These are phyloP conservation scores for Lavandula angustifolia DNA, from an alignment of 257 asterid genomes.

Conservation along the genomic window DNA sequence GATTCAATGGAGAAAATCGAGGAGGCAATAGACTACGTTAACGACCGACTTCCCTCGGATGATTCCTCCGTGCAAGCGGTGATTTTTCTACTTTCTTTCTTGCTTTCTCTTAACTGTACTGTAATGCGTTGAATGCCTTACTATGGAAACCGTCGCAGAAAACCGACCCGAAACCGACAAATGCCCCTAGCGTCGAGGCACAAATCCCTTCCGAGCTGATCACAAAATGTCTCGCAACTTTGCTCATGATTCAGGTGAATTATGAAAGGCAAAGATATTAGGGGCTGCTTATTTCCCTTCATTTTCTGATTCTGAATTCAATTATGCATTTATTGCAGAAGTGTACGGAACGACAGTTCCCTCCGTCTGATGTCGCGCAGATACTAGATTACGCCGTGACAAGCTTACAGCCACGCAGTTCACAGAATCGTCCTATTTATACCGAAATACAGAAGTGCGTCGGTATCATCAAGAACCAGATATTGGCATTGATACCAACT, in stretches of 20 bases:
- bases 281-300: no score
- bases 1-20: slow-evolving; percentile 58
- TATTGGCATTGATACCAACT: slow-evolving; percentile 75
- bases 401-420: slow-evolving; percentile 66
- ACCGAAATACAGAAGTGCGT: slow-evolving; percentile 81
- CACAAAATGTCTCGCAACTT: slow-evolving; percentile 69
- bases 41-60: slow-evolving; percentile 42
- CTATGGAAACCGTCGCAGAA: slow-evolving; percentile 42
- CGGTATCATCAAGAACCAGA: slow-evolving; percentile 87
- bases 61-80: slow-evolving; percentile 43
- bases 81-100: slow-evolving; percentile 21
- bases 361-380: slow-evolving; percentile 80
- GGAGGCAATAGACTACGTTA: slow-evolving; percentile 58
- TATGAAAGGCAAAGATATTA: background rate
- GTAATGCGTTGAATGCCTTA: background rate
- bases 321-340: slow-evolving; percentile 47
- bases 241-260: slow-evolving; percentile 72
- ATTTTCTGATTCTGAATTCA: no score
- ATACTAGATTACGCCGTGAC: slow-evolving; percentile 75
- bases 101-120: background rate
- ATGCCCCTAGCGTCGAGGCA: slow-evolving; percentile 42
- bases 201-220: slow-evolving; percentile 71
- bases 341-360: slow-evolving; percentile 78
- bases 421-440: slow-evolving; percentile 63
- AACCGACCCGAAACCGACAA: slow-evolving; percentile 38